Conservation (phyloP, 352 stramenopile genomes). For the Pythium brachiatum region DNA sequence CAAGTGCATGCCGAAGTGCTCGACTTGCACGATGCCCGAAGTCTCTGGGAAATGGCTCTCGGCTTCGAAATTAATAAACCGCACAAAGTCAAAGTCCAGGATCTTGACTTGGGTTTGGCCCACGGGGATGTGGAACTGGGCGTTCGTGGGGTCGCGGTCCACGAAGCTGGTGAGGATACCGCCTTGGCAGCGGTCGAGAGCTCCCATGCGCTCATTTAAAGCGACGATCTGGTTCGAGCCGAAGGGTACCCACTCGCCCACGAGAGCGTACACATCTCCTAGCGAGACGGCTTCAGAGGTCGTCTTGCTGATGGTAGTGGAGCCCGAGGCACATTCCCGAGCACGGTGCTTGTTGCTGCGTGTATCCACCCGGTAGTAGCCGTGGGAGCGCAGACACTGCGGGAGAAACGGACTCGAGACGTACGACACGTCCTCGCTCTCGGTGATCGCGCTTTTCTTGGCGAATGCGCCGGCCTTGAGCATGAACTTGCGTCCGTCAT, state of each 20-base stretch:
- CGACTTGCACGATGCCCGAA: constrained; percentile 93
- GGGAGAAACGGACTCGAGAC: constrained; percentile 97
- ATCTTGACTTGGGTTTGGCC: constrained; percentile 95
- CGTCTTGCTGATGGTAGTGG: constrained; percentile 87
- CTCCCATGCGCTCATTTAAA: constrained; percentile 96
- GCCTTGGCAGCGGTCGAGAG: constrained; percentile 94
- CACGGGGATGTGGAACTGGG: constrained; percentile 83
- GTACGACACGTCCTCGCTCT: constrained; percentile 97
- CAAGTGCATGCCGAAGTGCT: constrained; percentile 94
- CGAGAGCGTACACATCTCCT: constrained; percentile 95
- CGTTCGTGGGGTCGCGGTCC: constrained; percentile 80
- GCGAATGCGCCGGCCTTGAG: constrained; percentile 80
- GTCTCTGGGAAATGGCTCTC: constrained; percentile 96
- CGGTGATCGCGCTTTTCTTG: constrained; percentile 90
- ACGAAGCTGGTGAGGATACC: constrained; percentile 95
- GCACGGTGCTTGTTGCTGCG: constrained; percentile 92
- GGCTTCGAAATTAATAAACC: constrained; percentile 98
- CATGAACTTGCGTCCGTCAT: constrained; percentile 78
- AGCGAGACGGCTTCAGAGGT: constrained; percentile 93
- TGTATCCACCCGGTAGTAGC: constrained; percentile 75
- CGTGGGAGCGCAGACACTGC: constrained; percentile 90
- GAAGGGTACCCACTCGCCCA: constrained; percentile 97
- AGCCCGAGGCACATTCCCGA: constrained; percentile 77
- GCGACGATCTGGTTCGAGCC: constrained; percentile 97
- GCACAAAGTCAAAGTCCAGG: constrained; percentile 96